phyloP scores from a whole-genome alignment of 2,329 filamentous ascomycete genomes.

The Claviceps africana region DNA sequence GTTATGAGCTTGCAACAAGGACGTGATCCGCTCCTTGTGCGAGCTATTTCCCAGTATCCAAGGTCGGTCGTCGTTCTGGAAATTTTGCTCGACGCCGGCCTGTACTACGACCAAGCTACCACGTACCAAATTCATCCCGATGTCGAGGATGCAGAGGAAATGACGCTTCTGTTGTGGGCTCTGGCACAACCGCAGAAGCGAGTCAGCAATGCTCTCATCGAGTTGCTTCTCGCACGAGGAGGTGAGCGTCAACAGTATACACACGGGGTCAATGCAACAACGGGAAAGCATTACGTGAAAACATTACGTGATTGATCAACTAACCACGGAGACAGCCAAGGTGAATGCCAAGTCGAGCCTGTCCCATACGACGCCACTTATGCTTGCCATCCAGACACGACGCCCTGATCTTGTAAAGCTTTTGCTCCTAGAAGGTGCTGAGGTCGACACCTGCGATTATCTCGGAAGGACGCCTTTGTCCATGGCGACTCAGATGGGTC shows the following conservation, averaged over 20 bases:
- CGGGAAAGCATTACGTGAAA: background rate
- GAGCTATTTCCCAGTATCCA: slow-evolving; percentile 40
- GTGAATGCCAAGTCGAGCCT: slow-evolving; percentile 39
- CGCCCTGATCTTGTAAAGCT: slow-evolving; percentile 43
- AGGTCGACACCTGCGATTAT: slow-evolving; percentile 43
- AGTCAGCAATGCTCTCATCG: slow-evolving; percentile 43
- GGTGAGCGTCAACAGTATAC: slow-evolving; percentile 14
- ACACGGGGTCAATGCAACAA: background rate
- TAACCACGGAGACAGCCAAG: slow-evolving; percentile 28
- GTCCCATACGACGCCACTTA: slow-evolving; percentile 42
- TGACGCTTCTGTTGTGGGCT: slow-evolving; percentile 46
- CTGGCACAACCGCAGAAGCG: slow-evolving; percentile 49
- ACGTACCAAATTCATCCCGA: slow-evolving; percentile 29
- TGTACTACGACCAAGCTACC: slow-evolving; percentile 42
- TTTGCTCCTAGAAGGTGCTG: slow-evolving; percentile 43
- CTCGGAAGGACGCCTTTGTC: slow-evolving; percentile 45
- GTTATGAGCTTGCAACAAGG: slow-evolving; percentile 30
- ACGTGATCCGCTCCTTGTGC: slow-evolving; percentile 34
- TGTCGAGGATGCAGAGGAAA: slow-evolving; percentile 36
- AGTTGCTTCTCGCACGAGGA: slow-evolving; percentile 36
- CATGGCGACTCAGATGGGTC: slow-evolving; percentile 42
- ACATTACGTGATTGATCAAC: background rate
- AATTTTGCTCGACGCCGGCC: slow-evolving; percentile 41
- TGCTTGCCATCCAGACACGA: slow-evolving; percentile 42
- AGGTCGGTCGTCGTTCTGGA: slow-evolving; percentile 37